Evolutionary conservation across 2,329 filamentous ascomycete species (phyloP).

Genomic region (Cadophora sp.): DNA sequence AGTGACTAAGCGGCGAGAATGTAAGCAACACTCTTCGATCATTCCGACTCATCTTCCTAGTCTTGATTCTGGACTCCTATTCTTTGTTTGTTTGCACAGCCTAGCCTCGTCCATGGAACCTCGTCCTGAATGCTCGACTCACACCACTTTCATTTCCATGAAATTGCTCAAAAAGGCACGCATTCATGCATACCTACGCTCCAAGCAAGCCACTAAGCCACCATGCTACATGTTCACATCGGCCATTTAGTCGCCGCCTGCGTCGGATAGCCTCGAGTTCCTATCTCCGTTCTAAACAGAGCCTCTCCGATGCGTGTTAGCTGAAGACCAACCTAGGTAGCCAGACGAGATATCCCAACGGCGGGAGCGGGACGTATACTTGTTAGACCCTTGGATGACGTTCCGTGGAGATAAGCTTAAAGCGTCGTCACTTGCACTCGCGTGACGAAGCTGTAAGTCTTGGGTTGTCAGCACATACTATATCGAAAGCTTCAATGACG

Average conservation of each 20-base stretch:
- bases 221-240: constrained; percentile 1
- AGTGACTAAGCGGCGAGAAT: not conserved
- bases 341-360: not conserved
- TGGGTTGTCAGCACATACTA: not conserved
- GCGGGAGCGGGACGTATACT: not conserved
- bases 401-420: constrained; percentile 10
- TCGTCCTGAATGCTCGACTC: not conserved
- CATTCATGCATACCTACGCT: not conserved
- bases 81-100: not conserved
- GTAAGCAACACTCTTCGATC: not conserved
- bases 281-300: not conserved
- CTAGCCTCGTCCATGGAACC: not conserved
- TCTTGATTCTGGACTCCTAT: no score
- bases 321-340: no score
- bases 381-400: not conserved
- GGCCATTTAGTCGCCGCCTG: not conserved
- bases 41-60: not conserved
- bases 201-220: not conserved
- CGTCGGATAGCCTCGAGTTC: not conserved
- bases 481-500: constrained; percentile 1
- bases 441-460: not conserved
- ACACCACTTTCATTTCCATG: not conserved
- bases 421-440: constrained; percentile 3
- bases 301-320: constrained; percentile 1
- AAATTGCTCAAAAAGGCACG: not conserved